Percentiles rank a stretch among this genome's conserved stretches.
Conservation (phyloP, 2,329 filamentous ascomycete genomes). For the Cladosporium sp. region DNA sequence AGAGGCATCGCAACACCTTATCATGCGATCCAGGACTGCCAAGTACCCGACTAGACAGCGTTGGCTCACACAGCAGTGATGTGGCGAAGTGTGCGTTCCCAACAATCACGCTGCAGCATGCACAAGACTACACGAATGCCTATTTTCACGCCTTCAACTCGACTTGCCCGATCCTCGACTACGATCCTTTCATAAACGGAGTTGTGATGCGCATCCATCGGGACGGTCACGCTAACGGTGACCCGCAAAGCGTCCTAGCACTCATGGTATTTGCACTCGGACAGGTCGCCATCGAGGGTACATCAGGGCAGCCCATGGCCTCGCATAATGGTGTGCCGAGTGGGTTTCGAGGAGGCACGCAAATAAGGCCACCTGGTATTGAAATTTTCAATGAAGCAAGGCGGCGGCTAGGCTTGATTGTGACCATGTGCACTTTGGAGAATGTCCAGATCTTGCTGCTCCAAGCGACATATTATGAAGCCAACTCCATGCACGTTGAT, state of each 20-base stretch:
- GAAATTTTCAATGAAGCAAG: slow-evolving; percentile 60
- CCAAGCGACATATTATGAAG: slow-evolving; percentile 38
- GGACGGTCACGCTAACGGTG: slow-evolving; percentile 47
- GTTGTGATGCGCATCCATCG: slow-evolving; percentile 44
- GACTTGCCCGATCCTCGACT: slow-evolving; percentile 55
- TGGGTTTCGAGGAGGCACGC: no score
- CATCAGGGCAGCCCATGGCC: slow-evolving; percentile 44
- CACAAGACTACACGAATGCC: slow-evolving; percentile 48
- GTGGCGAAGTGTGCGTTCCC: slow-evolving; percentile 22
- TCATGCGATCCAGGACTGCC: slow-evolving; percentile 22
- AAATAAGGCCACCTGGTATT: slow-evolving; percentile 58
- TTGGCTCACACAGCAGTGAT: slow-evolving; percentile 15
- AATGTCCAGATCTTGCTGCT: slow-evolving; percentile 57
- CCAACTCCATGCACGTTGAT: slow-evolving; percentile 41
- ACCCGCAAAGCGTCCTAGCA: slow-evolving; percentile 49
- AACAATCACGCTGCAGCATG: slow-evolving; percentile 40
- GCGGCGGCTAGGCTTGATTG: slow-evolving; percentile 54
- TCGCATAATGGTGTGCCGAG: slow-evolving; percentile 16
- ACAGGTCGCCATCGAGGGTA: slow-evolving; percentile 51
- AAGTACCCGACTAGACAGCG: slow-evolving; percentile 29
- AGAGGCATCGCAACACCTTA: slow-evolving; percentile 22
- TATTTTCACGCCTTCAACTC: slow-evolving; percentile 60
- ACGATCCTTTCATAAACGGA: slow-evolving; percentile 49
- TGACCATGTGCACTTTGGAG: slow-evolving; percentile 54
- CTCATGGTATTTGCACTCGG: slow-evolving; percentile 57